Base-by-base conservation (phyloP, 768 basidiomycete species). In the Tricholoma hemisulphureum region DNA sequence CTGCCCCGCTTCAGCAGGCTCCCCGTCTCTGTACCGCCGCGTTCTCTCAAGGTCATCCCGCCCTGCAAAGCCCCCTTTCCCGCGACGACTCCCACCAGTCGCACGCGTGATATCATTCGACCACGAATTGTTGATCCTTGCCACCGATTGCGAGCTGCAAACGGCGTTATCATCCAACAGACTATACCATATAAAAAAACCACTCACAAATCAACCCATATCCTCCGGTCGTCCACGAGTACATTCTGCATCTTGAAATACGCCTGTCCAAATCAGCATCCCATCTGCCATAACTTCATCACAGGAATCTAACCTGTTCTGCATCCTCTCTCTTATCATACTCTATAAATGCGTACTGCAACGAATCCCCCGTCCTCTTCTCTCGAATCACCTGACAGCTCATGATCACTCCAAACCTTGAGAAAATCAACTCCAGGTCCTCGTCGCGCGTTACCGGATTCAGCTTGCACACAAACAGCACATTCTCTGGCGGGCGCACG, bases 191-290 rank as follows among this genome's bases (percentile, higher is more conserved):
- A 34, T n/a, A 63, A 41, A 43, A 51, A 26, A 34, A 55, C 18
- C 34, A 80, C 89, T 59, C 65, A 95, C 89, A 99, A 98, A 74
- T 98, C 97, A 61, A 99, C 96, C 93, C 96, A 98, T 66, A 99
- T 98, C 11, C 97, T 85, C 13, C 95, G 84, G 72, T 99, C 97
- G 68, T 99, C 97, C 11, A 99, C 91, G 10, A 99, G 77, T 0
- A 98, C 97, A 65, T 98, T 98, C 70, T 98, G 97, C 97, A 99
- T 99, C 73, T 98, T 99, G 77, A 98, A 95, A 72, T 98, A 99
- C 8, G 93, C 97, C 90, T 95, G 62, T 3, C 51, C 34, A 31
- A 21, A 14, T 48, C 23, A 21, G 24, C 2, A 32, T 32, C 49
- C n/a, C n/a, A n/a, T n/a, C n/a, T n/a, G 53, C 56, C 55, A 50